Evolutionary conservation across 176 grass and related monocot species (phyloP).

Genomic region (Triticum timopheevii): DNA sequence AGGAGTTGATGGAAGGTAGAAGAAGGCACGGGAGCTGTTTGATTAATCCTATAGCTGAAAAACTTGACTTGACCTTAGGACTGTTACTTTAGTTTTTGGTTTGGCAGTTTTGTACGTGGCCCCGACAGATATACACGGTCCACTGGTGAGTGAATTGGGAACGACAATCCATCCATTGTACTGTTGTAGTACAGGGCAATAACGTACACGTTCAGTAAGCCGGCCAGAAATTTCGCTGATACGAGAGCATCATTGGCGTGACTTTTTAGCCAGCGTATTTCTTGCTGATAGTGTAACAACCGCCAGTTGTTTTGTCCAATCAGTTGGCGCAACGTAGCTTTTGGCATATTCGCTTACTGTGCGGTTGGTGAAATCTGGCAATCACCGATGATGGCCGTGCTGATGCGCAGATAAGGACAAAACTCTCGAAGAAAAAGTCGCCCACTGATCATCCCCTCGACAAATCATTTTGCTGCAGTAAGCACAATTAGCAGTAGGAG

Average conservation of each 20-base stretch:
- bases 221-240: no score
- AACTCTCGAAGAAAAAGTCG: not conserved
- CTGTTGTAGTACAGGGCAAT: not conserved
- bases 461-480: slow-evolving; percentile 4
- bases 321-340: not conserved
- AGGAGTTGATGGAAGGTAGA: no score
- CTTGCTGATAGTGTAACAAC: not conserved
- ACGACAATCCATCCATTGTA: not conserved
- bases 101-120: no score
- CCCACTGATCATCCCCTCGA: not conserved
- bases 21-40: no score
- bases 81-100: no score
- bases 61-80: no score
- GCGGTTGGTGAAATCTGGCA: not conserved
- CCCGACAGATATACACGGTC: not conserved
- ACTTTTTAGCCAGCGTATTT: not conserved
- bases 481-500: not conserved
- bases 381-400: slow-evolving; percentile 6
- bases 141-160: not conserved
- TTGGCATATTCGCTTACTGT: not conserved
- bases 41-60: no score
- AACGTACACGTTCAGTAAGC: not conserved
- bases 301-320: not conserved
- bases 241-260: slow-evolving; percentile 1
- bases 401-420: slow-evolving; percentile 7